Base-by-base conservation (phyloP, 257 asterid species). In the Osmanthus fragrans region DNA sequence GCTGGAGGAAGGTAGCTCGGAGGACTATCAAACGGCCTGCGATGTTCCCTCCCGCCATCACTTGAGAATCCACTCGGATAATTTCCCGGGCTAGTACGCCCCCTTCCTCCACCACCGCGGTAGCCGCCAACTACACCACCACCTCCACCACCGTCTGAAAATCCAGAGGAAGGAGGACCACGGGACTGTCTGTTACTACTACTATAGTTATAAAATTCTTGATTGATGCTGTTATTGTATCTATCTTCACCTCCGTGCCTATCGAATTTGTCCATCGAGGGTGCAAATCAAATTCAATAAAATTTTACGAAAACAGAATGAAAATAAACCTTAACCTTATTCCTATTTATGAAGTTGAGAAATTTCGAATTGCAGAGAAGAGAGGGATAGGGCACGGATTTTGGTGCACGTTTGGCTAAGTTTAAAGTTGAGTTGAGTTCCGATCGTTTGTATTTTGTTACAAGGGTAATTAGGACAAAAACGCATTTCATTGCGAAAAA, bases 231-330 rank as follows among this genome's bases (percentile, higher is more conserved):
- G 70, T 76, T 77, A 78, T 11, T 79, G 79, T 45, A 85, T 67
- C 89, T 79, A 72, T 88, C 90, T 11, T 87, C 82, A 36, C 73
- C 90, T 79, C 90, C 80, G 39, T 85, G 84, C 73, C 89, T 82
- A 69, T 80, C 89, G 79, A 78, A 86, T 36, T 83, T 88, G 73
- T 90, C 95, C 95, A 90, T 90, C 23, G 69, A 71, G 58, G 21
- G 47, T 40, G 71, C 0, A 30, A 72, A 60, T 58, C 60, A 8
- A 25, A 69, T 1, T 23, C 69, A 27, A 71, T 42, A 8, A 37
- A 29, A 71, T 45, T 29, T 25, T 16, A 40, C 30, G 21, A 21
- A 40, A 2, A 71, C 64, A 71, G 10, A 73, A 27, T 45, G 68
- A 32, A 65, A 2, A 68, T 79, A 79, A 80, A 40, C 77, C 45